Conservation (phyloP, 2,329 filamentous ascomycete genomes). For the Xylaria sp. region DNA sequence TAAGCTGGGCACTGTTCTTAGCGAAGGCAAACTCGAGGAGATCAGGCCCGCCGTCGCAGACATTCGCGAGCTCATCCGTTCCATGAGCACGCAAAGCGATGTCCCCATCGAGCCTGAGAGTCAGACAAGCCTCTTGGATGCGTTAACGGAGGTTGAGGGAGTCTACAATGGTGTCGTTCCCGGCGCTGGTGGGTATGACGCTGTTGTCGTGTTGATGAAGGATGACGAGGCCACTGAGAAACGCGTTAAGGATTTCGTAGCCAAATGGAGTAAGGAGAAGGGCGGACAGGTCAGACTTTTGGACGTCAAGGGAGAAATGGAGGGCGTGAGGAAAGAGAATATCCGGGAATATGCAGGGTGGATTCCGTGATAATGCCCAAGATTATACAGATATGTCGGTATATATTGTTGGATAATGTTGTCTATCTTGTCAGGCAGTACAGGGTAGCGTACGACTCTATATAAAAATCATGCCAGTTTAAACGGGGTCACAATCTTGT, state of each 20-base stretch:
- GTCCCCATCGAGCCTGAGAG: slow-evolving; percentile 90
- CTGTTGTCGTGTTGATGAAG: slow-evolving; percentile 80
- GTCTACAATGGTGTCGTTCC: slow-evolving; percentile 93
- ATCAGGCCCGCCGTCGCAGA: slow-evolving; percentile 59
- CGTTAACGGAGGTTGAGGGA: slow-evolving; percentile 74
- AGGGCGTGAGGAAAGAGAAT: slow-evolving; percentile 47
- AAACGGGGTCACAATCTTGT: neutral
- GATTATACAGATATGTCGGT: neutral
- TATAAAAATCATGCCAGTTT: neutral
- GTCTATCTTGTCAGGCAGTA: neutral
- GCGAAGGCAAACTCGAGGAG: slow-evolving; percentile 54
- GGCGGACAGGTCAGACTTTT: slow-evolving; percentile 74
- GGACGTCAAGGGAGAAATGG: slow-evolving; percentile 51
- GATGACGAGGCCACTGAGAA: slow-evolving; percentile 74
- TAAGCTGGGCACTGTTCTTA: slow-evolving; percentile 71
- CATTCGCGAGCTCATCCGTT: slow-evolving; percentile 72
- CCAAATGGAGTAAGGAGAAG: slow-evolving; percentile 69
- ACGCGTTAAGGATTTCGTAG: slow-evolving; percentile 70
- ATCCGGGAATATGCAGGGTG: slow-evolving; percentile 47
- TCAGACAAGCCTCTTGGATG: slow-evolving; percentile 87
- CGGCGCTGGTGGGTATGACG: slow-evolving; percentile 93
- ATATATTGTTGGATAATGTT: neutral
- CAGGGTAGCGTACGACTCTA: neutral
- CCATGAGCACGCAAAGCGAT: slow-evolving; percentile 77
- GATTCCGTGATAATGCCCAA: slow-evolving; percentile 32